Evolutionary conservation across 768 basidiomycete genomes (phyloP).

Genomic region (Russula sp.): DNA sequence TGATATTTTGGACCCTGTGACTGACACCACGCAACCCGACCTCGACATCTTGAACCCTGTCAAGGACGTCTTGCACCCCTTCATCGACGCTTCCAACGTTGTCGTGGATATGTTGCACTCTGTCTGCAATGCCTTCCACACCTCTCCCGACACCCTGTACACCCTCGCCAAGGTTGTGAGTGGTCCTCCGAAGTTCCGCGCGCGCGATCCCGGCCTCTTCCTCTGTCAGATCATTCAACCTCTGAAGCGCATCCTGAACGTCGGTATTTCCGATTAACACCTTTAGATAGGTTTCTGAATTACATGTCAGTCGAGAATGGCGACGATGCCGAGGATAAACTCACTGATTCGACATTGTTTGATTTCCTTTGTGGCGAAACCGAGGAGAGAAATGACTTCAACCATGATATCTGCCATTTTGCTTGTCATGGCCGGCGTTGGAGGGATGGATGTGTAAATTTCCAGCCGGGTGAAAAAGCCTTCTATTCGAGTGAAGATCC

Average conservation of each 20-base stretch:
- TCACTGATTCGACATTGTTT: slow-evolving; percentile 7
- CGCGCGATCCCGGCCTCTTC: not conserved
- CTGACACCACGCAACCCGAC: not conserved
- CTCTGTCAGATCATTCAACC: not conserved
- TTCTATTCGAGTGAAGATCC: not conserved
- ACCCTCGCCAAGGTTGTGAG: not conserved
- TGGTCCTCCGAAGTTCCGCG: not conserved
- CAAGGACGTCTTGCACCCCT: not conserved
- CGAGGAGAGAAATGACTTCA: slow-evolving; percentile 1
- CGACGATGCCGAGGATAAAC: not conserved
- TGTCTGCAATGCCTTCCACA: not conserved
- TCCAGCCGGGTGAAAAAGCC: not conserved
- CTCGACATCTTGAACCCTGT: not conserved
- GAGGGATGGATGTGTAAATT: not conserved
- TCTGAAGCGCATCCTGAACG: not conserved
- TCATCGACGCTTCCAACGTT: not conserved
- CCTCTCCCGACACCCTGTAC: not conserved
- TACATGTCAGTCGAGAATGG: not conserved
- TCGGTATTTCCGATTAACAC: not conserved
- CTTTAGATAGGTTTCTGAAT: slow-evolving; percentile 4
- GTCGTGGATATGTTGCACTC: not conserved
- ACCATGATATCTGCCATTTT: slow-evolving; percentile 1
- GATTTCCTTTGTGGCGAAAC: slow-evolving; percentile 3
- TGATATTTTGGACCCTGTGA: not conserved
- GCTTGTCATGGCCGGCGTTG: not conserved